These are phyloP conservation scores for Lichina pygmaea DNA, from an alignment of 495 filamentous ascomycete genomes.

Conservation along the genomic window DNA sequence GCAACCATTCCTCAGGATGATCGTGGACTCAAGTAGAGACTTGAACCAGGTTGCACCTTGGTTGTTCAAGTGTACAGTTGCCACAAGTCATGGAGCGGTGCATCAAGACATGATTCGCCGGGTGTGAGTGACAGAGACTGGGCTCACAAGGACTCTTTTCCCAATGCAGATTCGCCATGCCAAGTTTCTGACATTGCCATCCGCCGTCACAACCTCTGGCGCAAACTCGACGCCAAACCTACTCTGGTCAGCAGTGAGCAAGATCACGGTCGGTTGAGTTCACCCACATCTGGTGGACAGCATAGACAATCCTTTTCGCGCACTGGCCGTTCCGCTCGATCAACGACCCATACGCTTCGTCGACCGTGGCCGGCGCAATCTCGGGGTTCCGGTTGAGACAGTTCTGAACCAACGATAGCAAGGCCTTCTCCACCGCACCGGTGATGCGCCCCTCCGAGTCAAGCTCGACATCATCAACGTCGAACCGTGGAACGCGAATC, in stretches of 20 bases:
- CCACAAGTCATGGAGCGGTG: background rate
- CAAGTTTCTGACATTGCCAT: conserved; percentile 74
- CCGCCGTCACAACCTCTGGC: conserved; percentile 71
- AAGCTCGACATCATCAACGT: conserved; percentile 30
- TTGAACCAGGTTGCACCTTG: too few species aligned
- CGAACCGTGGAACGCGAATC: conserved; percentile 52
- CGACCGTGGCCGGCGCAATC: conserved; percentile 54
- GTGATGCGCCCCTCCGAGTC: conserved; percentile 23
- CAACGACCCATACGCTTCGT: conserved; percentile 58
- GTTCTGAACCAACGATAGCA: conserved; percentile 63
- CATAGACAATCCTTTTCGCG: conserved; percentile 70
- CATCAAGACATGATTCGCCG: background rate
- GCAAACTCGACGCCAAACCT: conserved; percentile 90
- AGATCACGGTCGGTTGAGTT: background rate
- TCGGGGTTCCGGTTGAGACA: conserved; percentile 85
- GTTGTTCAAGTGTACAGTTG: too few species aligned
- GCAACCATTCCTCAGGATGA: background rate
- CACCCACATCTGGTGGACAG: conserved; percentile 65
- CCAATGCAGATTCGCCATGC: conserved; percentile 91
- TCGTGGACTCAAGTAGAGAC: background rate
- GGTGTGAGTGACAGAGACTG: background rate
- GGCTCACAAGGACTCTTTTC: conserved; percentile 72
- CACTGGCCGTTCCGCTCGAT: conserved; percentile 75
- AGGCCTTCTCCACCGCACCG: conserved; percentile 38
- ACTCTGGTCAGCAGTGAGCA: background rate